Evolutionary conservation across 805 yeast species (phyloP), one percentile per base, ranked within the genome.

Genomic region (Teunomyces stri): DNA sequence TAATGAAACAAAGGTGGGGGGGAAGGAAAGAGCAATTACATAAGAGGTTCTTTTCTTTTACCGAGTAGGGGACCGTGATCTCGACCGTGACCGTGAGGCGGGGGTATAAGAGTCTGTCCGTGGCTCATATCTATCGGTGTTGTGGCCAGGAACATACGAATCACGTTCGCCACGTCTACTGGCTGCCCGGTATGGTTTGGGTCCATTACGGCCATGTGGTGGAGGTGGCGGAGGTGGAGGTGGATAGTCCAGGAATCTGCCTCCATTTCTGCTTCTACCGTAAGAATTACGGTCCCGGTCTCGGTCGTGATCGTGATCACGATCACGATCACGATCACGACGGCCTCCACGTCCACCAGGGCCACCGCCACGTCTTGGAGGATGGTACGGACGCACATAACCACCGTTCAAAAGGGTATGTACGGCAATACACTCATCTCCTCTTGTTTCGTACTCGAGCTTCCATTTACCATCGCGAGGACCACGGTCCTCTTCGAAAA

Each of bases 391-490:
- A 10, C 55, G 58, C 28, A 52, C 44, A 48, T 46, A 47, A 48
- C 50, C 51, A 38, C 58, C 56, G 39, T 55, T 49, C 31, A 64
- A 55, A 12, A 69, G 58, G 38, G 61, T 66, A 51, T 69, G 69
- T 9, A 68, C 70, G 29, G 64, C 61, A 3, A 63, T 55, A 30
- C 57, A 62, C 34, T 65, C 72, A 9, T 68, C 70, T 5, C 68
- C 70, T 33, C 58, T 54, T 9, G 48, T 56, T 22, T 60, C 65
- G 49, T 69, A 75, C 13, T 65, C 63, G n/a, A 75, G 57, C 43
- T 66, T 66, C 79, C 80, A 75, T 41, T 70, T 56, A 1, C 77
- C 79, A 54, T 74, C 70, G 35, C 58, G 56, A 9, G 80, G 78
- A 10, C 74, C 75, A 35, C 58, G 60, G 45, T 67, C 71, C 49